Evolutionary conservation across 805 yeast species (phyloP).

Genomic region (Saccharomycopsis oosterbeekiorum): DNA sequence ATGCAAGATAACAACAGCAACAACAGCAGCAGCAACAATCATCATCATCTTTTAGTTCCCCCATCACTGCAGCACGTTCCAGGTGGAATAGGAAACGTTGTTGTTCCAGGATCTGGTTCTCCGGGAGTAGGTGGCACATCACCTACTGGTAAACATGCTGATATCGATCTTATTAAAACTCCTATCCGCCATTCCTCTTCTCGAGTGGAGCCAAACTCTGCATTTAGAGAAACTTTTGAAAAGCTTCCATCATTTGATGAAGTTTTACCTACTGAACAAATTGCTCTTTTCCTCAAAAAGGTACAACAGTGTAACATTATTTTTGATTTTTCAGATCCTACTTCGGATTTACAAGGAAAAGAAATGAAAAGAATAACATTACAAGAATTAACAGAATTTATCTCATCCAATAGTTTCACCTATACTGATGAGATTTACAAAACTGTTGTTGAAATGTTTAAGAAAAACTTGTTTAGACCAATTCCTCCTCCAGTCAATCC

Average conservation of each 20-base stretch:
- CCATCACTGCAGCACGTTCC: background rate
- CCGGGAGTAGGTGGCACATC: constrained; percentile 49
- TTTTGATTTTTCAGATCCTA: constrained; percentile 91
- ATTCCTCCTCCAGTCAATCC: constrained; percentile 98
- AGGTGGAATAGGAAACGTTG: constrained; percentile 12
- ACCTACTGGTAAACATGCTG: constrained; percentile 56
- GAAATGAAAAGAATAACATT: constrained; percentile 82
- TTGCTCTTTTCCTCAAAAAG: constrained; percentile 72
- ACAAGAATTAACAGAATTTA: constrained; percentile 82
- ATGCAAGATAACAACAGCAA: background rate
- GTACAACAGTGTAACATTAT: constrained; percentile 90
- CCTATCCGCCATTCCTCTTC: constrained; percentile 92
- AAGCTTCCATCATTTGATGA: constrained; percentile 84
- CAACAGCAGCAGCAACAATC: background rate
- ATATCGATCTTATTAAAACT: constrained; percentile 70
- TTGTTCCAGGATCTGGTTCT: constrained; percentile 33
- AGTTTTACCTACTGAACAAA: constrained; percentile 72
- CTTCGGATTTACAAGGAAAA: constrained; percentile 84
- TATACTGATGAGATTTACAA: constrained; percentile 87
- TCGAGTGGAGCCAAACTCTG: constrained; percentile 71
- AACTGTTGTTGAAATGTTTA: constrained; percentile 84
- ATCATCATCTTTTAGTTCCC: background rate
- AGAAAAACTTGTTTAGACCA: constrained; percentile 81
- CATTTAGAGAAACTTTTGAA: constrained; percentile 46
- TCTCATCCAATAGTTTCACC: constrained; percentile 69